Percentiles rank a stretch among this genome's conserved stretches.
Evolutionary conservation across 805 yeast species (phyloP).

Genomic region (Teunomyces gatunensis): DNA sequence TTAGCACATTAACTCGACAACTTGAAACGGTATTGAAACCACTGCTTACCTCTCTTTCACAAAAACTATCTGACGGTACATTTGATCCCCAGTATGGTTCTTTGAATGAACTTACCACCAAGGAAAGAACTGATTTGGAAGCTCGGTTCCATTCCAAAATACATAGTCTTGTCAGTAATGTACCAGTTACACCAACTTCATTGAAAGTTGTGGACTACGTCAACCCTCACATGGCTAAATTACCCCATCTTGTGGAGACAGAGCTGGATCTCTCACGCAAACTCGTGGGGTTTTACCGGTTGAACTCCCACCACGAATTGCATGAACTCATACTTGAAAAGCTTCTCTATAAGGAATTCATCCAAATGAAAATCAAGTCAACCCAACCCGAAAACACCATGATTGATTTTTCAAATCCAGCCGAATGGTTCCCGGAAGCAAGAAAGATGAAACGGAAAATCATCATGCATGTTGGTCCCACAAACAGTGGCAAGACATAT

Average conservation of each 20-base stretch:
- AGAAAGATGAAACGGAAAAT: slow-evolving; percentile 74
- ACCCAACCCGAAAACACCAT: slow-evolving; percentile 8
- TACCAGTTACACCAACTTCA: background rate
- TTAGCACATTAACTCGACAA: too few species aligned
- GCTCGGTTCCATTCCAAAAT: background rate
- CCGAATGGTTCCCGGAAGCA: slow-evolving; percentile 80
- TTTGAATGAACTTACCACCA: background rate
- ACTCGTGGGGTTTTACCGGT: slow-evolving; percentile 15
- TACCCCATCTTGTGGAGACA: slow-evolving; percentile 17
- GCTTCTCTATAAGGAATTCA: slow-evolving; percentile 23
- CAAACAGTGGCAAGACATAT: slow-evolving; percentile 94
- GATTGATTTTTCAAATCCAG: slow-evolving; percentile 36
- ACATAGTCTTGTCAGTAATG: background rate
- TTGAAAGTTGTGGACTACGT: slow-evolving; percentile 12
- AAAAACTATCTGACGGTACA: background rate
- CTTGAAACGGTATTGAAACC: background rate
- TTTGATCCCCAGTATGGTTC: slow-evolving; percentile 2
- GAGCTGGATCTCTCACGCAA: slow-evolving; percentile 10
- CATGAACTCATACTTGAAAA: slow-evolving; percentile 19
- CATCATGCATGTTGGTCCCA: slow-evolving; percentile 95
- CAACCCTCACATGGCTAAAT: slow-evolving; percentile 25
- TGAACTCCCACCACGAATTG: slow-evolving; percentile 18
- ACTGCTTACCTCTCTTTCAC: background rate
- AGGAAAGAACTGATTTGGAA: background rate
- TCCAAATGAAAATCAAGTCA: slow-evolving; percentile 12